Evolutionary conservation across 345 rosid species (phyloP).

Genomic region (Dipteronia sinensis): DNA sequence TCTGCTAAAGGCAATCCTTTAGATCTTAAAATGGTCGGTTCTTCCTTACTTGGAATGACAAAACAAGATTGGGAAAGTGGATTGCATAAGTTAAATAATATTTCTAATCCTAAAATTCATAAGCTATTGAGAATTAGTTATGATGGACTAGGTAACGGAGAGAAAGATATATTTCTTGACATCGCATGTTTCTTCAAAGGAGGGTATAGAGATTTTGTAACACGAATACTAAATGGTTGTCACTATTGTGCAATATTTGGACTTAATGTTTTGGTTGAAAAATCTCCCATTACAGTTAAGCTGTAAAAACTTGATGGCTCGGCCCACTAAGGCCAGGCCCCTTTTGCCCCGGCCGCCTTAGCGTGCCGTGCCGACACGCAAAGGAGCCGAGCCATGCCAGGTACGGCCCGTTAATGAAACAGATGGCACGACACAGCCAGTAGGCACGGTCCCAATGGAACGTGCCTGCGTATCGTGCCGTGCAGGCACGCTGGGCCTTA

Average conservation of each 20-base stretch:
- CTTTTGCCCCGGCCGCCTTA: no score
- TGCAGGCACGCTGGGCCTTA: no score
- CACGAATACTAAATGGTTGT: constrained; percentile 17
- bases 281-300: constrained; percentile 34
- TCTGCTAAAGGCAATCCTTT: constrained; percentile 11
- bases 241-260: not conserved
- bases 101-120: not conserved
- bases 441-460: no score
- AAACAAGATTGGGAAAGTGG: not conserved
- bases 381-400: no score
- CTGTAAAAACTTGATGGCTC: no score
- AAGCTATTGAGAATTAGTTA: constrained; percentile 15
- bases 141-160: not conserved
- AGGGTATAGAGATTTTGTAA: constrained; percentile 8
- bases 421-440: no score
- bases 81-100: not conserved
- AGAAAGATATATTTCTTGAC: constrained; percentile 43
- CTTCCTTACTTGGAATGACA: not conserved
- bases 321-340: no score
- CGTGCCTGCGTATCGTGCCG: no score
- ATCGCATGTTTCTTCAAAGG: constrained; percentile 48
- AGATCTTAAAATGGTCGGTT: constrained; percentile 18
- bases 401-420: no score
- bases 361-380: no score
- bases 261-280: constrained; percentile 23